Base-by-base conservation (phyloP, 352 stramenopile genomes). In the Phytophthora citrophthora region DNA sequence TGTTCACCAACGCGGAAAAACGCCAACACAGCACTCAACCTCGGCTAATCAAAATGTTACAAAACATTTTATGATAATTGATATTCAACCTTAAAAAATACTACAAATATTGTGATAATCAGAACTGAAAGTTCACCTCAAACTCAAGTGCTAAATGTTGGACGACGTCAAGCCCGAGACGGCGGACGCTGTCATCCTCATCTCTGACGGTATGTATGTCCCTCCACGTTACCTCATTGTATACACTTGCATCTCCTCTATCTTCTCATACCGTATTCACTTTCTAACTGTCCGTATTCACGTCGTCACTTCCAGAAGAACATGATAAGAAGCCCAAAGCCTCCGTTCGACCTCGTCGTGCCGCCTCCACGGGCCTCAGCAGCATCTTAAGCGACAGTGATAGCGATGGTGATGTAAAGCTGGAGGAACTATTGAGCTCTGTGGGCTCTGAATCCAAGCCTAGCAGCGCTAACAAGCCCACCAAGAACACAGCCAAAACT, bases 121-220 rank as follows among this genome's bases (percentile, higher is more conserved):
- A 12, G 3, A 20, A 8, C 15, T 48, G 9, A 34, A 34, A 34
- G 16, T 1, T 18, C 16, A 24, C 34, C 49, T 11, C 13, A 39
- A 34, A 61, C 23, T 24, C 40, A 45, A 38, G 18, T 8, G 9
- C 8, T 23, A 55, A 55, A 57, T 69, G 57, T 50, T 46, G 13
- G 45, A 63, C 44, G 59, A 81, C 23, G 58, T 79, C 16, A 71
- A 70, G 50, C 12, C 27, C 5, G 40, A 63, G 16, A 45, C 29
- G 24, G 40, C 24, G 38, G 65, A 64, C 55, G 44, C 47, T 3
- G 70, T 84, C 23, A 76, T 84, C 54, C 67, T 75, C 63, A 81
- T 86, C 63, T 86, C 79, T 32, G 76, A 88, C 39, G 74, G 79
- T 86, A 54, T 43, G 70, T 66, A 11, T 44, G 2, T 1, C 5